Base-by-base conservation (phyloP, 768 basidiomycete species). In the Mycena amicta region DNA sequence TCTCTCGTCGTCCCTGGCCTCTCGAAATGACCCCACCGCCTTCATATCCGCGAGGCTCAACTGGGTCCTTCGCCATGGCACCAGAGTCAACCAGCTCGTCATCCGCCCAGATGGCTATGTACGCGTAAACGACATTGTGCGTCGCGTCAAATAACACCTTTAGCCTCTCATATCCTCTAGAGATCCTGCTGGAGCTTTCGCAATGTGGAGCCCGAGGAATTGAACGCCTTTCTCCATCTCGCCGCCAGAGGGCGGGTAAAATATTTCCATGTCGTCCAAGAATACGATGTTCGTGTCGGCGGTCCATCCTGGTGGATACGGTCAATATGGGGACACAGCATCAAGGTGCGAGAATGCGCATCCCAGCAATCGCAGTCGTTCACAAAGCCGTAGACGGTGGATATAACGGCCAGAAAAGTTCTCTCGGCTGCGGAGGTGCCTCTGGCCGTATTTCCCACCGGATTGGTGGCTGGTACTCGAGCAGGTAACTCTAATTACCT, bases 81-180 rank as follows among this genome's bases (percentile, higher is more conserved):
- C 89, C 13, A 74, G 76, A 52, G 80, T 80, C 31, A 82, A 86
- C 52, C 76, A 79, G 1, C 64, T 93, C 5, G 65, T 71, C n/a
- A 82, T 92, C 65, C 83, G 90, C 2, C 70, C 83, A 15, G 93
- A 95, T 57, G 93, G 93, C 1, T 95, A 85, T 68, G 83, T 89
- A 25, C 81, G 80, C 50, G 83, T 94, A 5, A 70, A 77, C 15
- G 89, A 92, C 47, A 73, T 94, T 55, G 93, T 94, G n/a, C 23
- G 25, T 46, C 33, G 29, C 22, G 50, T 30, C 29, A 30, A 47
- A 41, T 47, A 37, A 25, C 11, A 1, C 25, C 47, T 29, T 13
- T 6, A 22, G 41, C 20, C 39, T 29, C 43, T 59, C n/a, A 37
- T 25, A 15, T 37, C 28, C 23, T n/a, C 16, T 29, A 57, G 53